Base-by-base conservation (phyloP, 768 basidiomycete genomes). In the Lentinus tigrinus region DNA sequence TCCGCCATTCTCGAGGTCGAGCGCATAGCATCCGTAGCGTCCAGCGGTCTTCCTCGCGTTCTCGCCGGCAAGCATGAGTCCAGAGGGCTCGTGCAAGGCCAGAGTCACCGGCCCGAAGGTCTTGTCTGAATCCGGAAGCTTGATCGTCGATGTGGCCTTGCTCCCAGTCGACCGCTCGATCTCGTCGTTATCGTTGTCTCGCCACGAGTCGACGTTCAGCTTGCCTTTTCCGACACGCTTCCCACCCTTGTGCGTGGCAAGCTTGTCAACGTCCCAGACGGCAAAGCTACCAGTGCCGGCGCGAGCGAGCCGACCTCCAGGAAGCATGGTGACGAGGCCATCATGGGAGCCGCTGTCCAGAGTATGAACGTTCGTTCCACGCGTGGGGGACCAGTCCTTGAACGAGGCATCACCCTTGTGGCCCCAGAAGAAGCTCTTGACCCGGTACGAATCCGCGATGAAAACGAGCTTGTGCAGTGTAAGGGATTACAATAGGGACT, bases 371-470 rank as follows among this genome's bases (percentile, higher is more conserved):
- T 52, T 52, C 21, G 48, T 28, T 9, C 71, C 66, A 2, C 63
- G 52, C 16, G 54, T 1, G 0, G 40, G 52, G 17, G 43, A 36
- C 24, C 51, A 42, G 43, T 28, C 42, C 21, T 26, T 21, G 21
- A 55, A 50, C 21, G 47, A 46, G 8, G 56, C 52, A 11, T 56
- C 59, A n/a, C 54, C 42, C 37, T 7, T 14, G 31, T 2, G 39
- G 49, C 52, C 69, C 71, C 72, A 75, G 4, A 52, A 55, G 61
- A 71, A 80, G 1, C 75, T 72, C 60, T 78, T 78, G 61, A 78
- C 59, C 9, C 77, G 63, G 16, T 61, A 46, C 3, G 26, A 28
- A 49, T 79, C 78, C 3, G 68, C 77, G 1, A 68, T 68, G 52
- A 75, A 73, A 0, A 77, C 62, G 10, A 78, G 70, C n/a, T n/a